Base-by-base conservation (phyloP, 768 basidiomycete species). In the Mycena filopes region DNA sequence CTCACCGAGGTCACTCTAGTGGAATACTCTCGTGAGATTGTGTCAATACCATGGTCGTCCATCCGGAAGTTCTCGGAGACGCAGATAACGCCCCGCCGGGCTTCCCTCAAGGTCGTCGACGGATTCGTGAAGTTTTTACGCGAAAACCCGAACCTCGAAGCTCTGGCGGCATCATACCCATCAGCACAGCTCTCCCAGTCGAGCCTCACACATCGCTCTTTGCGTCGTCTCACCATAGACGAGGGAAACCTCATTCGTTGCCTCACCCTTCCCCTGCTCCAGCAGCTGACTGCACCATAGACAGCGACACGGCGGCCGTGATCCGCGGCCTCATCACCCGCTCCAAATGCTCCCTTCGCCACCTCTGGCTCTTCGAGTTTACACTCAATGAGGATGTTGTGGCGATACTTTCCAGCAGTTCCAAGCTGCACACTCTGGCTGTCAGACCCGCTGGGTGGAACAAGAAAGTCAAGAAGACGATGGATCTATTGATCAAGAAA, bases 281-380 rank as follows among this genome's bases (percentile, higher is more conserved):
- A 62, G 45, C 53, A 62, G 38, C 21, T 61, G n/a, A 11, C 33
- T 11, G 20, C 55, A 13, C 31, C 13, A 18, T 43, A 12, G 23
- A 29, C 2, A 16, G 0, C 21, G 53, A 25, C 31, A 48, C 46
- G 33, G 38, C 55, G 20, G 36, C 53, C 23, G 53, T 53, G 16
- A 47, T 62, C n/a, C 60, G 53, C 33, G 43, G 9, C 21, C 45
- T 63, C 21, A 26, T 63, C 20, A 20, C 28, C 20, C 61, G 54
- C 3, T 63, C 61, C 28, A 55, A 63, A 31, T 63, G 61, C 46
- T 20, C 61, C 23, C 54, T 55, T 13, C 61, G 47, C 28, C 55
- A 38, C 9, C 61, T 63, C 36, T 21, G 28, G 4, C 61, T 63
- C 28, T 49, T 48, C 29, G 23, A 55, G 5, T 55, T 55, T 29